These are phyloP conservation scores for Puccinia triticina DNA, from an alignment of 1,284 basidiomycete genomes.

Conservation along the genomic window DNA sequence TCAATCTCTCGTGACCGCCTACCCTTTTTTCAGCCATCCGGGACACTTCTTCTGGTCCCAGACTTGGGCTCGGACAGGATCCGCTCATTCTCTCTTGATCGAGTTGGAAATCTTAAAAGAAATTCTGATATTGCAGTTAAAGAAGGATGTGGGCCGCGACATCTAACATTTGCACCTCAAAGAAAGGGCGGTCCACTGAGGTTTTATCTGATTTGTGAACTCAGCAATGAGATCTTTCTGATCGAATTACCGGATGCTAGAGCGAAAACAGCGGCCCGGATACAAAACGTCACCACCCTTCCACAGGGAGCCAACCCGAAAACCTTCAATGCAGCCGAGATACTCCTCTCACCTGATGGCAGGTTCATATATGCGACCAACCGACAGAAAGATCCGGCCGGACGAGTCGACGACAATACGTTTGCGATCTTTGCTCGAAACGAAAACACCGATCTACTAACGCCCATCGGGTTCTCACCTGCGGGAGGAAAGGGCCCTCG, in stretches of 20 bases:
- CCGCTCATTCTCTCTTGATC: neutral
- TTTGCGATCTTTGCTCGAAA: slow-evolving; percentile 34
- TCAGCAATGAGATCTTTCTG: slow-evolving; percentile 18
- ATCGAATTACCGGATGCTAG: slow-evolving; percentile 15
- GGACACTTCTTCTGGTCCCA: slow-evolving; percentile 14
- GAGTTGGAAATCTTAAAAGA: neutral
- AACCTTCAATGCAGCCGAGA: slow-evolving; percentile 39
- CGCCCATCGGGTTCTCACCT: neutral
- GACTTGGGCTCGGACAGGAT: slow-evolving; percentile 45
- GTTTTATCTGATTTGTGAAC: slow-evolving; percentile 41
- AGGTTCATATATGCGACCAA: slow-evolving; percentile 44
- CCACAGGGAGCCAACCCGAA: slow-evolving; percentile 14
- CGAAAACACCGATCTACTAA: neutral
- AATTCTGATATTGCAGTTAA: slow-evolving; percentile 12
- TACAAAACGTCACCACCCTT: slow-evolving; percentile 2
- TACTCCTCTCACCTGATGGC: slow-evolving; percentile 32
- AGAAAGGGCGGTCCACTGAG: neutral
- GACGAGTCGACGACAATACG: slow-evolving; percentile 22
- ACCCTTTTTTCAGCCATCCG: slow-evolving; percentile 9
- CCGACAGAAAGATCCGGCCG: slow-evolving; percentile 1
- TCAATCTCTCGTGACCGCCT: neutral
- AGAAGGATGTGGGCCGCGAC: slow-evolving; percentile 39
- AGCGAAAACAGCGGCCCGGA: neutral
- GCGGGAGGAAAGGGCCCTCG: slow-evolving; percentile 28
- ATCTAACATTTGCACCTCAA: slow-evolving; percentile 19